These are phyloP conservation scores for Colletotrichum sp. DNA, from an alignment of 2,329 filamentous ascomycete species.

Conservation along the genomic window DNA sequence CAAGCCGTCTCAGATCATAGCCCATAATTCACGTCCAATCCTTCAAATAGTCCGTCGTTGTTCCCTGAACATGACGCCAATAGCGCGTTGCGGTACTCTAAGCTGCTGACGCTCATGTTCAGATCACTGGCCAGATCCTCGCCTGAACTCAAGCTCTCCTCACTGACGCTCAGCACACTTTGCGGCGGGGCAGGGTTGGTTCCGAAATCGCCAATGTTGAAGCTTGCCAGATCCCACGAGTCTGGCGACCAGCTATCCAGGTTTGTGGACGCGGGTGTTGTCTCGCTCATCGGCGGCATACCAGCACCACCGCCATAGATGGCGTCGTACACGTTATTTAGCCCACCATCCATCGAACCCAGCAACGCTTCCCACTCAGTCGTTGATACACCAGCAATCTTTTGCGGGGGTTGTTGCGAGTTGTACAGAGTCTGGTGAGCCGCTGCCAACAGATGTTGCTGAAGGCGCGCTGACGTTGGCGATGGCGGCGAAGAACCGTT, in stretches of 20 bases:
- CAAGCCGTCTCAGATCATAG: conserved; percentile 29
- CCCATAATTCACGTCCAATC: conserved; percentile 44
- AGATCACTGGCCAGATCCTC: conserved; percentile 46
- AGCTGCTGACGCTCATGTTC: conserved; percentile 33
- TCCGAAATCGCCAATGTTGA: conserved; percentile 54
- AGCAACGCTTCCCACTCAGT: conserved; percentile 85
- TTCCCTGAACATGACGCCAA: conserved; percentile 22
- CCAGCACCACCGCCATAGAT: conserved; percentile 72
- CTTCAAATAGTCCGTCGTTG: conserved; percentile 35
- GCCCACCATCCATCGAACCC: conserved; percentile 78
- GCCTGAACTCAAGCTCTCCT: conserved; percentile 61
- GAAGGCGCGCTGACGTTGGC: conserved; percentile 47
- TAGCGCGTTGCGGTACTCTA: conserved; percentile 37
- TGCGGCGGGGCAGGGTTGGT: conserved; percentile 48
- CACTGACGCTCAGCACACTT: conserved; percentile 60
- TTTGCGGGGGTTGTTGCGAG: conserved; percentile 39
- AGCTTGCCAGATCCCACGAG: conserved; percentile 57
- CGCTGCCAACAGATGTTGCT: conserved; percentile 24
- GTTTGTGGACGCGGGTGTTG: conserved; percentile 40
- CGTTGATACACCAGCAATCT: conserved; percentile 55
- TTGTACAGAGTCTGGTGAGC: conserved; percentile 34
- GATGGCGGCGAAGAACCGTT: conserved; percentile 54
- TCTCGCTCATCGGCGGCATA: conserved; percentile 49
- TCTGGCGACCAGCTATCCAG: conserved; percentile 59
- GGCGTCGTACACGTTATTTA: conserved; percentile 83